phyloP scores from a whole-genome alignment of 257 asterid genomes.

The Penstemon newberryi region DNA sequence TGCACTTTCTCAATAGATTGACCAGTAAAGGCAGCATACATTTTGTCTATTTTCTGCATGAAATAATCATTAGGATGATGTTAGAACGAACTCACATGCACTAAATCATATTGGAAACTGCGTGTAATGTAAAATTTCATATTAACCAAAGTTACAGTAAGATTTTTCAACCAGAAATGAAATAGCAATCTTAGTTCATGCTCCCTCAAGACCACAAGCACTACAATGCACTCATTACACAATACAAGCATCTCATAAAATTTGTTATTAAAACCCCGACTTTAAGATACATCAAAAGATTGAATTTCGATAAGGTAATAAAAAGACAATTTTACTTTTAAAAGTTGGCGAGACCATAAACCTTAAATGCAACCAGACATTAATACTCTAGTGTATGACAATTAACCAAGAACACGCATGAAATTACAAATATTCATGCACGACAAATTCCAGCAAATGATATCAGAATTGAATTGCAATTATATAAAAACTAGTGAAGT shows the following conservation, averaged over 20 bases:
- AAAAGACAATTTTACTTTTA: not conserved
- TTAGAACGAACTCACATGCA: constrained; percentile 11
- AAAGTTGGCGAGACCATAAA: not conserved
- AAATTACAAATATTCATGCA: not conserved
- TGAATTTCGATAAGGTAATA: constrained; percentile 3
- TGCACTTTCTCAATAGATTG: constrained; percentile 87
- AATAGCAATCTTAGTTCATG: constrained; percentile 7
- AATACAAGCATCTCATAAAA: constrained; percentile 1
- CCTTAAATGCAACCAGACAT: not conserved
- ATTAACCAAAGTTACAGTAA: constrained; percentile 1
- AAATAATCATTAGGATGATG: constrained; percentile 22
- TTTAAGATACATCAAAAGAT: not conserved
- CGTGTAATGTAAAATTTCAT: not conserved
- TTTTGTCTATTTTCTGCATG: constrained; percentile 83
- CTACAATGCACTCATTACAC: not conserved
- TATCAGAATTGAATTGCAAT: not conserved
- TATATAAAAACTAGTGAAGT: constrained; percentile 4
- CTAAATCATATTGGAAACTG: constrained; percentile 2
- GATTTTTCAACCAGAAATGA: not conserved
- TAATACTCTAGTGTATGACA: not conserved
- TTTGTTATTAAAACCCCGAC: constrained; percentile 1
- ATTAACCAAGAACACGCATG: constrained; percentile 1
- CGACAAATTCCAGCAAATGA: not conserved
- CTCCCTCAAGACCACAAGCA: constrained; percentile 10
- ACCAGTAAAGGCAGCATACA: constrained; percentile 90